Conservation (phyloP, 106 monocot species). For the Chionographis japonica region DNA sequence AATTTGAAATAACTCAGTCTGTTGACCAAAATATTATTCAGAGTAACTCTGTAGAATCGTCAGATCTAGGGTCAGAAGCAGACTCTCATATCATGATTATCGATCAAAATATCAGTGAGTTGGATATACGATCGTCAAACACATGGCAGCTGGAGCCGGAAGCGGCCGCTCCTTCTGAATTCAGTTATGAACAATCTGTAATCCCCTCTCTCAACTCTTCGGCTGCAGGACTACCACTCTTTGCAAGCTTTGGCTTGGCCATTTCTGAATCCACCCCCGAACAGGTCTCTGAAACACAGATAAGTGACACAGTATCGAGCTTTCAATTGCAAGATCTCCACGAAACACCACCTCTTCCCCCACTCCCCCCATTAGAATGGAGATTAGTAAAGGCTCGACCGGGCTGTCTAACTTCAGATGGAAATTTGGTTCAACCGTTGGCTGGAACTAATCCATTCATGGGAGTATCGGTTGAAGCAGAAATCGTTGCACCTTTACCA, state of each 20-base stretch:
- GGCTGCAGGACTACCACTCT: background rate
- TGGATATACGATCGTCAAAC: constrained; percentile 10
- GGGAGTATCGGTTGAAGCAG: constrained; percentile 3
- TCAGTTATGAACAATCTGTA: constrained; percentile 8
- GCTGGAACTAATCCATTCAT: constrained; percentile 7
- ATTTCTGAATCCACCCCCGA: background rate
- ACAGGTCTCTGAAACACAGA: background rate
- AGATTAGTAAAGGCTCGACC: constrained; percentile 61
- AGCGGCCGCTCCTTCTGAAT: constrained; percentile 7
- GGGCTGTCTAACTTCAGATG: constrained; percentile 18
- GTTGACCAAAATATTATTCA: background rate
- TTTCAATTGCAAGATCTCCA: constrained; percentile 17
- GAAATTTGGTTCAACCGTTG: constrained; percentile 4
- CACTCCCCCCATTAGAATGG: constrained; percentile 86
- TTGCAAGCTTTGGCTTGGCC: background rate
- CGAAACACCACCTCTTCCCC: constrained; percentile 75
- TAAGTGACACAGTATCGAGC: constrained; percentile 8
- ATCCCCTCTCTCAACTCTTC: background rate
- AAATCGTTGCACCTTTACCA: constrained; percentile 9
- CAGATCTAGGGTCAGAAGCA: constrained; percentile 12
- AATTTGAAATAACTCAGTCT: constrained; percentile 13
- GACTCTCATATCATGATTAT: background rate
- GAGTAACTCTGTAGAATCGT: constrained; percentile 1
- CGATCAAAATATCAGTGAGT: constrained; percentile 4
- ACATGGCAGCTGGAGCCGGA: background rate